phyloP scores from a whole-genome alignment of 2,329 filamentous ascomycete genomes.

The Sporothrix globosa region DNA sequence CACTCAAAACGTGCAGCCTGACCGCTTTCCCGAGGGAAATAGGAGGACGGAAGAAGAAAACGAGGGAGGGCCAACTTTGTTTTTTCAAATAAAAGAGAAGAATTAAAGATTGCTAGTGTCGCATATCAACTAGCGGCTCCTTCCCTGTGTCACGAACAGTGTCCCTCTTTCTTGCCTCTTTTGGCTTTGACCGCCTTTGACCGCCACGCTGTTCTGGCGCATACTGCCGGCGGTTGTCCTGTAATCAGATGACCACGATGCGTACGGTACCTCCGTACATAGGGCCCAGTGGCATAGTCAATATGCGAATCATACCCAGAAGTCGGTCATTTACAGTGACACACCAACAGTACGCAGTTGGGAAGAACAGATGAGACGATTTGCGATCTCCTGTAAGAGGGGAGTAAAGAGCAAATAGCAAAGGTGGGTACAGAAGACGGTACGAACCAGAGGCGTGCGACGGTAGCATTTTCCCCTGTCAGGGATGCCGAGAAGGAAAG shows the following conservation, averaged over 20 bases:
- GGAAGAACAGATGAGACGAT: neutral
- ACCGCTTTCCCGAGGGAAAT: constrained; percentile 23
- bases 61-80: neutral
- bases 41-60: neutral
- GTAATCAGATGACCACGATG: constrained; percentile 1
- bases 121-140: neutral
- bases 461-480: constrained; percentile 21
- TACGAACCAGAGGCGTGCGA: neutral
- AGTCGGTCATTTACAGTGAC: neutral
- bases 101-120: constrained; percentile 15
- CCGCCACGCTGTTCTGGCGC: neutral
- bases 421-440: neutral
- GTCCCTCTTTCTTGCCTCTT: neutral
- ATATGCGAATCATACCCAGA: neutral
- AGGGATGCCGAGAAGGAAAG: constrained; percentile 5
- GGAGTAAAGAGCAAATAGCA: neutral
- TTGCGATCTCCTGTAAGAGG: neutral
- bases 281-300: neutral
- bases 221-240: neutral
- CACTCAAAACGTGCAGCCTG: constrained; percentile 17
- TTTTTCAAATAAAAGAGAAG: neutral
- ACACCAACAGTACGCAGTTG: neutral
- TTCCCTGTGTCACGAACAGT: constrained; percentile 10
- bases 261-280: no score
- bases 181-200: constrained; percentile 11